These are phyloP conservation scores for Termitomyces heimii DNA, from an alignment of 768 basidiomycete genomes.

Conservation along the genomic window DNA sequence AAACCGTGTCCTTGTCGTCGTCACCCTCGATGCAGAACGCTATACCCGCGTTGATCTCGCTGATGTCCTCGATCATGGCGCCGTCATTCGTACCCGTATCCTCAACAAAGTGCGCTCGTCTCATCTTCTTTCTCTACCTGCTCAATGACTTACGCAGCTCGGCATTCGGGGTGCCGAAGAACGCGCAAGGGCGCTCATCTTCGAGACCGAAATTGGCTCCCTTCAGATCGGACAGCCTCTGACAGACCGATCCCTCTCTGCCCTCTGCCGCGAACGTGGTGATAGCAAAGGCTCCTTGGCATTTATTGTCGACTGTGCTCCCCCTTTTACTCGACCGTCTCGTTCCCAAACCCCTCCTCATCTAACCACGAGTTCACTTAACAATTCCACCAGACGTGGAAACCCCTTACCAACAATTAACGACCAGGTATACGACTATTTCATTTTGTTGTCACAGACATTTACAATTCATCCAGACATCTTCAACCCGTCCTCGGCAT, in stretches of 20 bases:
- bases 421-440: constrained; percentile 10
- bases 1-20: constrained; percentile 11
- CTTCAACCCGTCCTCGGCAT: not conserved
- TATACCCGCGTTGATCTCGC: constrained; percentile 16
- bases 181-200: constrained; percentile 12
- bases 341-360: constrained; percentile 2
- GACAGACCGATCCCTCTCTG: constrained; percentile 8
- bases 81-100: constrained; percentile 14
- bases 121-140: not conserved
- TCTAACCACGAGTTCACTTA: not conserved
- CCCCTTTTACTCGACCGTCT: not conserved
- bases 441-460: not conserved
- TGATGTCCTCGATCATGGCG: constrained; percentile 14
- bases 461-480: not conserved
- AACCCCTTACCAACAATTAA: constrained; percentile 7
- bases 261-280: constrained; percentile 12
- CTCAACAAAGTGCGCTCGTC: constrained; percentile 10
- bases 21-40: constrained; percentile 14
- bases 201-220: constrained; percentile 16
- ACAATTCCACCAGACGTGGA: not conserved
- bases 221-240: constrained; percentile 13
- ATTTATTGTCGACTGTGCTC: constrained; percentile 10
- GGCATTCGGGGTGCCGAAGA: constrained; percentile 12
- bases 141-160: constrained; percentile 4
- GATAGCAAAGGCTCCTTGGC: constrained; percentile 14